Base-by-base conservation (phyloP, 2,329 filamentous ascomycete genomes). In the Gliomastix tumulicola region DNA sequence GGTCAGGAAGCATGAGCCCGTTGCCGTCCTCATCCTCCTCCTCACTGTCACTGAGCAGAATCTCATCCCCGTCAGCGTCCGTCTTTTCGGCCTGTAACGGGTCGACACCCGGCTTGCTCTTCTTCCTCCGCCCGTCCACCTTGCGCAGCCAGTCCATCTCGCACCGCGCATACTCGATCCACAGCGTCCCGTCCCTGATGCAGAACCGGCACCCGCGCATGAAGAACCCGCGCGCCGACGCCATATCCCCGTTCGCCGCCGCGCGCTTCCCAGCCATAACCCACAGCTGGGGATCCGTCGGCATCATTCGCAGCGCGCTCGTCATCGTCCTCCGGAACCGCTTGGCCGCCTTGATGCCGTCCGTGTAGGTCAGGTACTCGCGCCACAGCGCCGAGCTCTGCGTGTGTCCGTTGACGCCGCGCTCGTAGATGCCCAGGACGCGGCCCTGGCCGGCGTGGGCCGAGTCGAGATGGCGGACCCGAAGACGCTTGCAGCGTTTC, bases 111-210 rank as follows among this genome's bases (percentile, higher is more conserved):
- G 71, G 71, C 59, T 82, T 79, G 55, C 87, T 77, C 23, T 71
- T 72, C 59, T 82, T 79, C 56, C 88, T 77, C 42, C 36, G 31
- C 31, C 77, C 78, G 40, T 85, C 79, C 52, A 97, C 79, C 63
- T 85, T 88, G 35, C 76, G 79, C 38, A 97, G 70, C 69, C 94
- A 97, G 44, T 92, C 82, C 79, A 95, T 88, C 68, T 98, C 92
- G 52, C 90, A 73, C 53, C 85, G 82, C 8, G 85, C 84, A 55
- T 96, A 97, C 62, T 95, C 87, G 22, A 94, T 56, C 88, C 90
- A 98, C 35, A 98, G 59, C 15, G 69, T 68, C 44, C 71, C 77
- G 32, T 84, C 82, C 34, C 68, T 76, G 35, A 82, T 87, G 65
- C 89, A 96, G 60, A 98, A 97, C 30, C 92, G 73, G 53, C 94